Evolutionary conservation across 129 eudicot genomes (phyloP).

Genomic region (Flaveria brownii): DNA sequence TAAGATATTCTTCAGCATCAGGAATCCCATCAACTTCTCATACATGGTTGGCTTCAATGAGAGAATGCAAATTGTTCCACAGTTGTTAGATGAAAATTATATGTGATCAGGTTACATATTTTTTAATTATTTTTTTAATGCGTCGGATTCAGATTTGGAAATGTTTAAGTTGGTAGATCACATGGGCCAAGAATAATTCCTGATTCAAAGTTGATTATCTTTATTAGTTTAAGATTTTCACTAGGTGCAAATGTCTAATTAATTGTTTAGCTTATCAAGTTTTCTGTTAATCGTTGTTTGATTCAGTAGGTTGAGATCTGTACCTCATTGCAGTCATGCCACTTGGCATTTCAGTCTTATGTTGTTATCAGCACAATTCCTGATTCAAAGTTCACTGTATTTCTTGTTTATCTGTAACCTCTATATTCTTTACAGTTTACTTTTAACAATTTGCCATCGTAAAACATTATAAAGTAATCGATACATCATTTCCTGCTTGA

Average conservation of each 20-base stretch:
- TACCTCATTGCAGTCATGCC: neutral
- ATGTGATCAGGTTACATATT: neutral
- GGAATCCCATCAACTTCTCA: neutral
- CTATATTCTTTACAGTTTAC: neutral
- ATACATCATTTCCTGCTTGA: neutral
- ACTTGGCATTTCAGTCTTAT: conserved; percentile 17
- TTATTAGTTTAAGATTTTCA: neutral
- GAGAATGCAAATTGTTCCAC: neutral
- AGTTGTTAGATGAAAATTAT: neutral
- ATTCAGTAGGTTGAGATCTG: conserved; percentile 9
- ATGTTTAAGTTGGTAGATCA: conserved; percentile 1
- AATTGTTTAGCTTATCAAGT: neutral
- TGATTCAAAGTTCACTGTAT: neutral
- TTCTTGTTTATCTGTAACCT: neutral
- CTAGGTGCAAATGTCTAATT: conserved; percentile 9
- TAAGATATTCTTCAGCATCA: neutral
- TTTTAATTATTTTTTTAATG: neutral
- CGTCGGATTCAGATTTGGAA: neutral
- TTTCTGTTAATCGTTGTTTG: neutral
- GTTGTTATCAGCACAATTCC: neutral
- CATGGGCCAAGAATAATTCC: neutral
- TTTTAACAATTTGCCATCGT: neutral
- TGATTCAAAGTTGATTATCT: neutral
- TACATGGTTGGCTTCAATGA: neutral
- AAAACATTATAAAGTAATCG: neutral